Percentiles rank a stretch among this genome's conserved stretches.
Conservation (phyloP, 768 basidiomycete species). For the Psilocybe tampanensis region DNA sequence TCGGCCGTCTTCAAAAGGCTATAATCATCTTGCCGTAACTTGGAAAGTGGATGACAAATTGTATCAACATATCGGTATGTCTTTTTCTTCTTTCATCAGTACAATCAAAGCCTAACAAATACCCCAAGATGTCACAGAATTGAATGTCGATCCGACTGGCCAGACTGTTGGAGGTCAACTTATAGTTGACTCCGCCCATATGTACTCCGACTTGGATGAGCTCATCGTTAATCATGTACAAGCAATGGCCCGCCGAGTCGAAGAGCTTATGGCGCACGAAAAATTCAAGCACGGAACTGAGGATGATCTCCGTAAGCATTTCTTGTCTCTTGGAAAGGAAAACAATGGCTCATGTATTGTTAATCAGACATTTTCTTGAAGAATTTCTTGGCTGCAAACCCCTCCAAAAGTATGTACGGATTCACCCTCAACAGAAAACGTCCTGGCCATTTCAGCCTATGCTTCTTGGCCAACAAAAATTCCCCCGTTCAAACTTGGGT, state of each 20-base stretch:
- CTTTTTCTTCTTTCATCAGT: not conserved
- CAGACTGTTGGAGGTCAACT: conserved; percentile 66
- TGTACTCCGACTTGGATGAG: conserved; percentile 94
- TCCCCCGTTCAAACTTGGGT: conserved; percentile 93
- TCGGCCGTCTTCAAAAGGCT: conserved; percentile 92
- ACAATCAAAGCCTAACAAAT: conserved; percentile 4
- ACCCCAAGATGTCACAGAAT: conserved; percentile 75
- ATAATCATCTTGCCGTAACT: conserved; percentile 92
- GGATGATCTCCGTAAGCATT: conserved; percentile 91
- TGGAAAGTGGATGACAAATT: conserved; percentile 98
- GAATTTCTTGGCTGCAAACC: conserved; percentile 91
- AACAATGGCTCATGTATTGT: conserved; percentile 3
- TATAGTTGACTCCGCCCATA: conserved; percentile 75
- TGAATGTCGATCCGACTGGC: conserved; percentile 73
- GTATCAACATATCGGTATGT: conserved; percentile 93
- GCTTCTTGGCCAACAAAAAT: conserved; percentile 92
- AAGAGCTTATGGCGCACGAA: conserved; percentile 93
- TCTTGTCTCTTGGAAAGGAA: no score
- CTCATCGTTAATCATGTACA: conserved; percentile 96
- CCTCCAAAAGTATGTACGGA: conserved; percentile 93
- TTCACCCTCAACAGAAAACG: conserved; percentile 88
- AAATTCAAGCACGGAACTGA: conserved; percentile 90
- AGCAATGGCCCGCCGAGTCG: conserved; percentile 89
- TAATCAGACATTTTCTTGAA: conserved; percentile 78
- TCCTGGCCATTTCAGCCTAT: conserved; percentile 92